Evolutionary conservation across 2,329 filamentous ascomycete genomes (phyloP).

Genomic region (Cadophora luteo-olivacea): DNA sequence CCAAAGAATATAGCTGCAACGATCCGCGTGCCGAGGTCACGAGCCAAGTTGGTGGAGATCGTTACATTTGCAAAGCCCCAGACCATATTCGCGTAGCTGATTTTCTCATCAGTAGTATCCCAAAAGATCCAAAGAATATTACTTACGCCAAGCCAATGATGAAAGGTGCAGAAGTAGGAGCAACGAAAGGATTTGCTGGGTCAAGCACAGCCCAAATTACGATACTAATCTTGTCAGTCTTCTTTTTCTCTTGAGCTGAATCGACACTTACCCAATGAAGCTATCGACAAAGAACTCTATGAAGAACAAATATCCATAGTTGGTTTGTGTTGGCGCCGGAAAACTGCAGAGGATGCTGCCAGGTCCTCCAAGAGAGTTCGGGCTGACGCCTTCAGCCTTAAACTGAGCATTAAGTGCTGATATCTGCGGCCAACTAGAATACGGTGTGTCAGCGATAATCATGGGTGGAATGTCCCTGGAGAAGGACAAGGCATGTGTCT

Average conservation of each 20-base stretch:
- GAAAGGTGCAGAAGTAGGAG: slow-evolving; percentile 54
- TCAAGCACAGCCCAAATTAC: slow-evolving; percentile 65
- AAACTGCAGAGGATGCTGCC: slow-evolving; percentile 62
- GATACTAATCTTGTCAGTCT: slow-evolving; percentile 45
- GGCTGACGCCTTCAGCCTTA: slow-evolving; percentile 43
- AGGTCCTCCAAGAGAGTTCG: slow-evolving; percentile 55
- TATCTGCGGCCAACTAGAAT: slow-evolving; percentile 52
- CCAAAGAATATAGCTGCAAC: slow-evolving; percentile 65
- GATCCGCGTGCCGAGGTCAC: slow-evolving; percentile 64
- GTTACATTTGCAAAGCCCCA: slow-evolving; percentile 64
- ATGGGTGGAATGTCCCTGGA: neutral
- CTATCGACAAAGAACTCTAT: slow-evolving; percentile 65
- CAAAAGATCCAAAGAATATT: too few species aligned
- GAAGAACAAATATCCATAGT: slow-evolving; percentile 62
- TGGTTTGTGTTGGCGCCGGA: slow-evolving; percentile 56
- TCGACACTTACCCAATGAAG: slow-evolving; percentile 52
- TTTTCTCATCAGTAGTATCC: neutral
- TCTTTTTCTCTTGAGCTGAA: neutral
- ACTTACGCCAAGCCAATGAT: slow-evolving; percentile 57
- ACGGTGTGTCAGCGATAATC: neutral
- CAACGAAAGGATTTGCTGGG: slow-evolving; percentile 63
- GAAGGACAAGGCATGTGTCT: neutral
- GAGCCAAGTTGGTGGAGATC: slow-evolving; percentile 62
- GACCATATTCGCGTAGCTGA: slow-evolving; percentile 45
- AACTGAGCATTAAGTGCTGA: slow-evolving; percentile 47